phyloP scores from a whole-genome alignment of 176 grass and related monocot species.

The Avena atlantica region DNA sequence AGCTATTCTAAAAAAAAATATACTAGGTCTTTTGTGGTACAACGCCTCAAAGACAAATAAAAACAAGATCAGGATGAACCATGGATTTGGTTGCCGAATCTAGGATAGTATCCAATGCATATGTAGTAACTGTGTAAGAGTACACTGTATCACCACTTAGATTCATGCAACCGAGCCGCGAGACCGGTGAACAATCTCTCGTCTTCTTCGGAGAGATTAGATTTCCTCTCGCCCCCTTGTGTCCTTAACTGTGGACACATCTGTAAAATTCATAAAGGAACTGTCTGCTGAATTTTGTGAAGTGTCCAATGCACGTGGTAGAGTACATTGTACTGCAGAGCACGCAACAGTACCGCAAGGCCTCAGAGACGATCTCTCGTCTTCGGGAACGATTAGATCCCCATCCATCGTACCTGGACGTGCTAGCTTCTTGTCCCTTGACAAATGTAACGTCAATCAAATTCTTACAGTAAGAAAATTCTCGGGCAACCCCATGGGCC shows the following conservation, averaged over 20 bases:
- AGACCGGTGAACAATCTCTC: not conserved
- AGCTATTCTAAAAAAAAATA: too few species aligned
- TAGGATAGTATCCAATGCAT: too few species aligned
- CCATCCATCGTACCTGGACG: too few species aligned
- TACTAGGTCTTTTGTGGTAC: too few species aligned
- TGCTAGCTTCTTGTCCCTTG: too few species aligned
- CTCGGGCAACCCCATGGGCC: not conserved
- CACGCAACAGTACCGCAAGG: not conserved
- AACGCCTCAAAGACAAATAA: too few species aligned
- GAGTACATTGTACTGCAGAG: not conserved
- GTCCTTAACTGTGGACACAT: not conserved
- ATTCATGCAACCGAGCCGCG: not conserved
- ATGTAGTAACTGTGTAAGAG: not conserved
- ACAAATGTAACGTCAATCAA: too few species aligned
- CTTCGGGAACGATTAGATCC: not conserved
- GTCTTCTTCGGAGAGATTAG: too few species aligned
- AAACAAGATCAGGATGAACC: too few species aligned
- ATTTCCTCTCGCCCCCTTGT: slow-evolving; percentile 1
- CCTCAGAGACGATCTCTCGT: slow-evolving; percentile 20
- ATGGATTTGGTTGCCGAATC: too few species aligned
- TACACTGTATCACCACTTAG: not conserved
- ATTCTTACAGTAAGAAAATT: not conserved
- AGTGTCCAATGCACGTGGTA: slow-evolving; percentile 28
- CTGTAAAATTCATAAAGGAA: not conserved
- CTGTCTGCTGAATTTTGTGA: not conserved